Evolutionary conservation across 495 filamentous ascomycete species (phyloP).

Genomic region (Platismatia glauca): DNA sequence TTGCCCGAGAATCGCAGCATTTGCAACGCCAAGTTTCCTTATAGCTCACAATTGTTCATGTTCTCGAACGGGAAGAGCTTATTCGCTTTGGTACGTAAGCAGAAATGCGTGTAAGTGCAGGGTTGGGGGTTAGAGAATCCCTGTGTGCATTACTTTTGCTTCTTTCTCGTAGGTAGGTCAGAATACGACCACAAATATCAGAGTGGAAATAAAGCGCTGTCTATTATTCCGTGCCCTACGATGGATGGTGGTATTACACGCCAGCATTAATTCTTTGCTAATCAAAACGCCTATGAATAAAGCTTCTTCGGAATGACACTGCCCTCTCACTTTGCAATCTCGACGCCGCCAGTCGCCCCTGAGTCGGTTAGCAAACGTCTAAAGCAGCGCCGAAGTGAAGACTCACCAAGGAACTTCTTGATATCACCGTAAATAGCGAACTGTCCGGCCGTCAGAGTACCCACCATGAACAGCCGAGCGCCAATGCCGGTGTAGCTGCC

Average conservation of each 20-base stretch:
- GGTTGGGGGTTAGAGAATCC: too few relatives aligned
- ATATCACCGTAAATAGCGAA: slow-evolving; percentile 93
- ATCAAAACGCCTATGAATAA: slow-evolving; percentile 6
- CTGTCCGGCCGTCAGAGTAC: slow-evolving; percentile 80
- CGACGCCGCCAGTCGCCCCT: slow-evolving; percentile 68
- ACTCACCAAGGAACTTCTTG: slow-evolving; percentile 39
- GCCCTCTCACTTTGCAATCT: slow-evolving; percentile 51
- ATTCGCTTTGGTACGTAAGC: too few relatives aligned
- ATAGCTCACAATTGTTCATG: too few relatives aligned
- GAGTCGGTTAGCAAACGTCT: slow-evolving; percentile 36
- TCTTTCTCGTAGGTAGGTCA: too few relatives aligned
- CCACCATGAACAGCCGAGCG: slow-evolving; percentile 70
- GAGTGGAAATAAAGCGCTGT: slow-evolving; percentile 3
- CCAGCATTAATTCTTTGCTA: neutral
- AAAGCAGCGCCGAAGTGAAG: neutral
- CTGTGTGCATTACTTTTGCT: too few relatives aligned
- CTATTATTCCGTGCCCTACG: slow-evolving; percentile 6
- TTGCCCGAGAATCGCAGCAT: too few relatives aligned
- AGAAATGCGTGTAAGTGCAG: too few relatives aligned
- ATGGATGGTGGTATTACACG: slow-evolving; percentile 9
- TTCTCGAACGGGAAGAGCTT: too few relatives aligned
- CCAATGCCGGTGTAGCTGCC: slow-evolving; percentile 89
- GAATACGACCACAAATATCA: neutral
- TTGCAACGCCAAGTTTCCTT: too few relatives aligned
- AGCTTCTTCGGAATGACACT: neutral